These are phyloP conservation scores for Colletotrichum salicis DNA, from an alignment of 2,329 filamentous ascomycete species.

Conservation along the genomic window DNA sequence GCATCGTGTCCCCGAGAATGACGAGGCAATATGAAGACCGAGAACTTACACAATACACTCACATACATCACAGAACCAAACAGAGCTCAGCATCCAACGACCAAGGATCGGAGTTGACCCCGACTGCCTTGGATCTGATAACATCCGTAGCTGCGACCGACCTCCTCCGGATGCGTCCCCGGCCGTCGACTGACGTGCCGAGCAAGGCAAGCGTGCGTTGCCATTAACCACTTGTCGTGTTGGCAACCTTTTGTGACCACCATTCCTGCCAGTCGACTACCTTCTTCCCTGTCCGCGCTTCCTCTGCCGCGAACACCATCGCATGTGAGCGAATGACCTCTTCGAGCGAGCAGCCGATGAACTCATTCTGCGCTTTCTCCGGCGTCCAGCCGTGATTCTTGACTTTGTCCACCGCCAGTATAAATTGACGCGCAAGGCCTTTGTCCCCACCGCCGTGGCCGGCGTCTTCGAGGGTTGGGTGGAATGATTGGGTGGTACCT, in stretches of 20 bases:
- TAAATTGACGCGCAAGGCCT: constrained; percentile 81
- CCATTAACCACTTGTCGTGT: constrained; percentile 11
- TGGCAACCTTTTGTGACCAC: constrained; percentile 66
- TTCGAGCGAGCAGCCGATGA: constrained; percentile 85
- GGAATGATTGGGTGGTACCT: constrained; percentile 26
- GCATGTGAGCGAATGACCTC: constrained; percentile 92
- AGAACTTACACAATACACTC: no score
- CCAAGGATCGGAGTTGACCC: neutral
- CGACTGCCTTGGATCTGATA: neutral
- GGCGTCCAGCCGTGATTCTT: constrained; percentile 76
- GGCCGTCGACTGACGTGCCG: neutral
- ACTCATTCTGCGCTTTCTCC: constrained; percentile 76
- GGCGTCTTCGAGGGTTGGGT: constrained; percentile 34
- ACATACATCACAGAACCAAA: no score
- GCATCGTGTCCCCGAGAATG: neutral
- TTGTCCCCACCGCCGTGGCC: constrained; percentile 36
- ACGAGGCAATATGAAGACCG: neutral
- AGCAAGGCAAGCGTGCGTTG: neutral
- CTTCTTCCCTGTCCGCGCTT: constrained; percentile 76
- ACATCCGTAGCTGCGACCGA: neutral
- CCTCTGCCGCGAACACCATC: constrained; percentile 93
- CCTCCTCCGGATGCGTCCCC: no score
- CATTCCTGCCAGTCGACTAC: constrained; percentile 81
- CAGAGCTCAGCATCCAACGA: no score
- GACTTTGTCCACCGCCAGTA: constrained; percentile 82